phyloP scores from a whole-genome alignment of 2,329 filamentous ascomycete genomes.

The Daldinia sp. region DNA sequence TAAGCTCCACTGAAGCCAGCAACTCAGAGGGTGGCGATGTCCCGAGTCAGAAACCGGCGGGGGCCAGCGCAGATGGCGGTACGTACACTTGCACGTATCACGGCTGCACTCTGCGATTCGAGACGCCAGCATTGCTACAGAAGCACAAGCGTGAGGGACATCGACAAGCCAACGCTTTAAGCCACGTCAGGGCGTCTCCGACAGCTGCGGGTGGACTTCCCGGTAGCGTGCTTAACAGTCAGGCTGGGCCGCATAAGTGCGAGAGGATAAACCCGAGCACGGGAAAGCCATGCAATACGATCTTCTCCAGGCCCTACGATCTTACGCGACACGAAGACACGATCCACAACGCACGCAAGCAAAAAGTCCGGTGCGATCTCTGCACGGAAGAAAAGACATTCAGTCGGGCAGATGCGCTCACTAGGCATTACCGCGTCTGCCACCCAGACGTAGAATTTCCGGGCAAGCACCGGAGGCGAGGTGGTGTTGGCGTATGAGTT shows the following conservation, averaged over 20 bases:
- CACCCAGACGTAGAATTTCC: slow-evolving; percentile 89
- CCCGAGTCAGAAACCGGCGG: slow-evolving; percentile 65
- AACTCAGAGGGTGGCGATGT: slow-evolving; percentile 52
- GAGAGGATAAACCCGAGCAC: slow-evolving; percentile 94
- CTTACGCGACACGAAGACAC: slow-evolving; percentile 96
- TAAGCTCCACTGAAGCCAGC: slow-evolving; percentile 60
- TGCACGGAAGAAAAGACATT: slow-evolving; percentile 98
- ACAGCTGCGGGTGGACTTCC: slow-evolving; percentile 56
- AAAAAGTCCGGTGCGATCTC: slow-evolving; percentile 91
- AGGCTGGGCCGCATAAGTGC: slow-evolving; percentile 93
- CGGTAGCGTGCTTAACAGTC: slow-evolving; percentile 77
- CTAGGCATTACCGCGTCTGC: slow-evolving; percentile 92
- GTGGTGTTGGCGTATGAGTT: slow-evolving; percentile 42
- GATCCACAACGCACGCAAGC: slow-evolving; percentile 93
- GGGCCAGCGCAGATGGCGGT: slow-evolving; percentile 79
- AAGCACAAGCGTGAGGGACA: slow-evolving; percentile 97
- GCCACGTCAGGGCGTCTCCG: slow-evolving; percentile 51
- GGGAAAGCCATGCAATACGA: slow-evolving; percentile 91
- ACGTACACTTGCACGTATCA: slow-evolving; percentile 98
- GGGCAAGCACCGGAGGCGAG: slow-evolving; percentile 67
- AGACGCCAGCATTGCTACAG: slow-evolving; percentile 86
- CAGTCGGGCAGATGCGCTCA: slow-evolving; percentile 92
- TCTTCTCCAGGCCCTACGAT: slow-evolving; percentile 97
- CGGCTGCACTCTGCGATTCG: slow-evolving; percentile 88
- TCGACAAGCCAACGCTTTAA: slow-evolving; percentile 73